Conservation (phyloP, 306 rosid species). For the Rosa lucieae region DNA sequence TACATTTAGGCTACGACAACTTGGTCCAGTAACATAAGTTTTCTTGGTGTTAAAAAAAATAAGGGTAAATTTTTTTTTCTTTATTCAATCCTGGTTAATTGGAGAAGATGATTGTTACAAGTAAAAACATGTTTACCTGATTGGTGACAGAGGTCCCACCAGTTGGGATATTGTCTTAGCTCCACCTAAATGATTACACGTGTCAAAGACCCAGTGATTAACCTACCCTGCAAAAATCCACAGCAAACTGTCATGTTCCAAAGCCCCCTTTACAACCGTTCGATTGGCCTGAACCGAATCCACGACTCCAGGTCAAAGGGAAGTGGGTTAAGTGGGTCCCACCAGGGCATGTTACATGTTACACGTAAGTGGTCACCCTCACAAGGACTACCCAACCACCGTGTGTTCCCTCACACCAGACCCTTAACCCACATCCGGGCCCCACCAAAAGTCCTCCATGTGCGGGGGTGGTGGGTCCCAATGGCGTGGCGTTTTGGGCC, state of each 20-base stretch:
- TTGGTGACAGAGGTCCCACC: slow-evolving; percentile 34
- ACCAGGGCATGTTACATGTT: slow-evolving; percentile 26
- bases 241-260: not conserved
- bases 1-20: too few relatives aligned
- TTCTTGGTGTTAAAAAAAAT: too few relatives aligned
- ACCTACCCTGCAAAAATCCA: not conserved
- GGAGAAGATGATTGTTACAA: slow-evolving; percentile 20
- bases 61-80: too few relatives aligned
- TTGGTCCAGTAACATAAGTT: too few relatives aligned
- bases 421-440: not conserved
- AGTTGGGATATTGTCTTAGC: slow-evolving; percentile 9
- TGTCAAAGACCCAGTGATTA: slow-evolving; percentile 12
- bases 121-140: slow-evolving; percentile 32
- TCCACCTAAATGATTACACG: slow-evolving; percentile 36
- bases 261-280: not conserved
- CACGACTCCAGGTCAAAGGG: not conserved
- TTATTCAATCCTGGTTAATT: not conserved
- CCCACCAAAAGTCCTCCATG: slow-evolving; percentile 9
- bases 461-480: slow-evolving; percentile 18
- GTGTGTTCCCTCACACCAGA: slow-evolving; percentile 2
- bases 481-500: slow-evolving; percentile 4
- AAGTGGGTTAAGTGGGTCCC: slow-evolving; percentile 5
- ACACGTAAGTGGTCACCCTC: slow-evolving; percentile 33
- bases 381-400: slow-evolving; percentile 27
- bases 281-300: slow-evolving; percentile 29